Evolutionary conservation across 2,329 filamentous ascomycete genomes (phyloP), one percentile per base, ranked within the genome.

Genomic region (Fusarium sp.): DNA sequence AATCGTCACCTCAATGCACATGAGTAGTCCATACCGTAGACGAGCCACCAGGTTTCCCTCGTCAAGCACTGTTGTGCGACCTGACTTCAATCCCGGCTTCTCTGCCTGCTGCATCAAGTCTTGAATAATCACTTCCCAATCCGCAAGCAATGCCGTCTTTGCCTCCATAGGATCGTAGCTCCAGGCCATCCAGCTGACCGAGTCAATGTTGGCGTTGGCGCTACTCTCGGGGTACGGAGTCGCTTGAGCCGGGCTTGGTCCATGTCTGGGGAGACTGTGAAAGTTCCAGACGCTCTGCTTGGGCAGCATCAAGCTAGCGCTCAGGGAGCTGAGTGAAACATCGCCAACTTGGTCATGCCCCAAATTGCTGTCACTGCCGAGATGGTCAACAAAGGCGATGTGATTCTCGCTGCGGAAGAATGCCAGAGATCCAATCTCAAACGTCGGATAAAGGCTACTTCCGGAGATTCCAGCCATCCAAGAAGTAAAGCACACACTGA

Each of bases 301-400:
- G 5, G 87, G 85, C 6, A 88, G 77, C 66, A 90, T 87, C 80
- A 90, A 84, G 68, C 83, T 87, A 58, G 88, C 85, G 53, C 86
- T 88, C 27, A 89, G 80, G n/a, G 87, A 89, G 70, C 88, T 87
- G 12, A 89, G 82, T 14, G 86, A 84, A 17, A 87, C 84, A 64
- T 87, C 85, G 17, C 83, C 83, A 66, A 85, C 83, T 12, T 84
- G 80, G 72, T 84, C 82, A 65, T 86, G 85, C 72, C 85, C 86
- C 72, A 88, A 86, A 9, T 85, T 85, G 8, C 86, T 87, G 3
- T 82, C 76, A 49, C 78, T 80, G 71, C 89, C 87, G 14, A 90
- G 80, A 73, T 86, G 84, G 31, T 85, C 77, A 68, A 89, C 87
- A 64, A 88, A 87, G 14, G 82, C 80, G 60, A 82, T 80, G 64